A percentile compares a stretch with the other conserved stretches of the same genome.
Conservation (phyloP, 2,329 filamentous ascomycete species). For the Colletotrichum euphorbiae region DNA sequence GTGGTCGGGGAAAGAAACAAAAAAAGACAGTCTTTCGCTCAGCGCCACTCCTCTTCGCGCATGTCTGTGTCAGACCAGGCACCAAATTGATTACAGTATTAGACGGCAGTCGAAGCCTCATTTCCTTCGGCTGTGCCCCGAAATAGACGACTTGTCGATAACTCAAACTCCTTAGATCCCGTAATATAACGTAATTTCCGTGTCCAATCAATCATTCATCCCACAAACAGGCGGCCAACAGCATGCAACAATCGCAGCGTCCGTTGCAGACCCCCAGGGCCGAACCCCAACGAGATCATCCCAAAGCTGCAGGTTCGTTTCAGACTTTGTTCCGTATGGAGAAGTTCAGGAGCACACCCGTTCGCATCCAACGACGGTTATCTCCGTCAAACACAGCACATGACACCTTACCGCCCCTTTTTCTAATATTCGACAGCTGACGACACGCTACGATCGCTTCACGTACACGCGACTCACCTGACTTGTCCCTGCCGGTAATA, state of each 20-base stretch:
- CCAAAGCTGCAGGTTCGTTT: slow-evolving; percentile 37
- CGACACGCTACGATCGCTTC: slow-evolving; percentile 2
- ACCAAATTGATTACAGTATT: slow-evolving; percentile 6
- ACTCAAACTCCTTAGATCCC: neutral
- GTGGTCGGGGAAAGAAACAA: slow-evolving; percentile 32
- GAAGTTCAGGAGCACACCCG: slow-evolving; percentile 13
- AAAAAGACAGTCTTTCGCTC: slow-evolving; percentile 21
- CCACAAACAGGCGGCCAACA: slow-evolving; percentile 6
- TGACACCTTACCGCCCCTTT: slow-evolving; percentile 25
- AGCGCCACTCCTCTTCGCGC: slow-evolving; percentile 12
- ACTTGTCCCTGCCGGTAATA: slow-evolving; percentile 13
- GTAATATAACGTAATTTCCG: slow-evolving; percentile 9
- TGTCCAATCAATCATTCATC: slow-evolving; percentile 12
- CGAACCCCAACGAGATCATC: slow-evolving; percentile 13
- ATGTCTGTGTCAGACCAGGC: slow-evolving; percentile 29
- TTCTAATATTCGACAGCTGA: slow-evolving; percentile 26
- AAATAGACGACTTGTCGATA: slow-evolving; percentile 20
- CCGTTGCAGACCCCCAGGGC: slow-evolving; percentile 2
- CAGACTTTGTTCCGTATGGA: slow-evolving; percentile 33
- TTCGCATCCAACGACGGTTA: slow-evolving; percentile 32
- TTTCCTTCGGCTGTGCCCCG: neutral
- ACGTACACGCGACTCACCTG: slow-evolving; percentile 8
- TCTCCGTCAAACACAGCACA: slow-evolving; percentile 35
- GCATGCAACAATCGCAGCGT: slow-evolving; percentile 24
- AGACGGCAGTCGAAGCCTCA: slow-evolving; percentile 8